Evolutionary conservation across 176 grass and related monocot genomes (phyloP).

Genomic region (Aechmea fasciata): DNA sequence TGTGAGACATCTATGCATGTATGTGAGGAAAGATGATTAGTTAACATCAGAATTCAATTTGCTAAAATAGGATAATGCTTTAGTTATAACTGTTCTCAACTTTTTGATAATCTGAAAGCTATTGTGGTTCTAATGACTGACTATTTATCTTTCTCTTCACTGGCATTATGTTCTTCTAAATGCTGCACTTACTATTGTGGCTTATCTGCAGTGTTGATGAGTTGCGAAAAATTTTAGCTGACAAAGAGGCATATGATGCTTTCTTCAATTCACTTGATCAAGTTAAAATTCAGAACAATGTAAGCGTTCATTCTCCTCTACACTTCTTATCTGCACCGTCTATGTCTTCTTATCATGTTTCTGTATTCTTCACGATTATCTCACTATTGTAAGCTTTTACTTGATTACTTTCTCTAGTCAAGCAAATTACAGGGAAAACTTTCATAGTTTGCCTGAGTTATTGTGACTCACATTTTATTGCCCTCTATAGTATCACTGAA

Average conservation of each 20-base stretch:
- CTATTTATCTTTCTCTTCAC: not conserved
- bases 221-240: slow-evolving; percentile 71
- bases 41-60: not conserved
- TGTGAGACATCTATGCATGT: not conserved
- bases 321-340: slow-evolving; percentile 8
- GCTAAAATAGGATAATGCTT: no score
- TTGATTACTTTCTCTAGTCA: not conserved
- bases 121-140: not conserved
- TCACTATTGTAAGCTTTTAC: not conserved
- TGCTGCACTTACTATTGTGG: slow-evolving; percentile 8
- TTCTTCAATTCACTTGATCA: slow-evolving; percentile 98
- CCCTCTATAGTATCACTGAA: no score
- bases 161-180: slow-evolving; percentile 5
- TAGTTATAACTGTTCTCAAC: no score
- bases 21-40: not conserved
- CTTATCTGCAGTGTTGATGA: slow-evolving; percentile 71
- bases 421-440: not conserved
- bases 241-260: slow-evolving; percentile 68
- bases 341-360: slow-evolving; percentile 19
- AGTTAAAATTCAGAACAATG: slow-evolving; percentile 98
- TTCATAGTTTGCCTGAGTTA: no score
- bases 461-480: no score
- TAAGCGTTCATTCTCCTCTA: slow-evolving; percentile 26
- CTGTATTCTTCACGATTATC: not conserved
- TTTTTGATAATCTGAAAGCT: no score